Base-by-base conservation (phyloP, 2,329 filamentous ascomycete species). In the Ophiostoma tasmaniense region DNA sequence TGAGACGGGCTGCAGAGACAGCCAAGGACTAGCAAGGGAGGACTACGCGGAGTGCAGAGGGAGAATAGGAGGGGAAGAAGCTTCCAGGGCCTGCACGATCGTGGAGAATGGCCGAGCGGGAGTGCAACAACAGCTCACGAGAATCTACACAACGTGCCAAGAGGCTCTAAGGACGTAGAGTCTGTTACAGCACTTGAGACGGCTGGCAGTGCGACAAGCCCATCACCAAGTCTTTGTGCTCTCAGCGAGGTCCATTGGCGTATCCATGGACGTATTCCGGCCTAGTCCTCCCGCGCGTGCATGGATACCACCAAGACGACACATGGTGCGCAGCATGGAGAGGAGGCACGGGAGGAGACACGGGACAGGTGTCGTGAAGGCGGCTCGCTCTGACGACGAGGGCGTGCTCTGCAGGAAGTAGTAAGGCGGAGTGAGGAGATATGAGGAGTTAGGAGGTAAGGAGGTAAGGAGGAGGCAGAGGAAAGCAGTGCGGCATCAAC, bases 121-220 rank as follows among this genome's bases (percentile, higher is more conserved):
- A 62, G 25, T 62, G 59, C 59, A 62, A 62, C 59, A 30, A 25
- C 28, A 62, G 59, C 59, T 35, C 59, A 62, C 59, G 59, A 62
- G 59, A 33, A 13, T 33, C 17, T 33, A 30, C 59, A 62, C 28
- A 28, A 22, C 13, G 20, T 30, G 25, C 59, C 59, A 62, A 62
- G 25, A n/a, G 59, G 11, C 50, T 55, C 22, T 55, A 55, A 55
- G 50, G 22, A 22, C 25, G n/a, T 55, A 25, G 50, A 55, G 50
- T 25, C 50, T 55, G 50, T 25, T 11, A 55, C 50, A 55, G 50
- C 50, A 45, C 42, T 45, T 45, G 20, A 45, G 42, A 45, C 20
- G 50, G 50, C 22, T 55, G 50, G 50, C n/a, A 55, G n/a, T 55
- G n/a, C 50, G 25, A 13, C 50, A 25, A 2, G 8, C 8, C 14